phyloP scores from a whole-genome alignment of 495 filamentous ascomycete species.

The Penicillium egyptiacum region DNA sequence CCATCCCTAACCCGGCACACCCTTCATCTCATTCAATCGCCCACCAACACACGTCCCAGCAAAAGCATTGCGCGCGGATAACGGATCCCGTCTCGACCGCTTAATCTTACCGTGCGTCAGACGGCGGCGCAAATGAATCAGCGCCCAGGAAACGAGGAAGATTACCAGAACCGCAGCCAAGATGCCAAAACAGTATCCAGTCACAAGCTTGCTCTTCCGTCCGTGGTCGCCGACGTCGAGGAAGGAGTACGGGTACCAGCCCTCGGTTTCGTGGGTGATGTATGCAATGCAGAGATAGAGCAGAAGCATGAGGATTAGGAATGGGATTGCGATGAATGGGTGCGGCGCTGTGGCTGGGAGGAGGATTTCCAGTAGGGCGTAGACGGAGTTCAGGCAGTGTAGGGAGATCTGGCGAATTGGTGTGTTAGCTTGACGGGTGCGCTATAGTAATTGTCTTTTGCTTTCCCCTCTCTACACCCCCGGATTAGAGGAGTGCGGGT shows the following conservation, averaged over 20 bases:
- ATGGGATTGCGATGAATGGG: constrained; percentile 36
- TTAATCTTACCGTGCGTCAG: constrained; percentile 36
- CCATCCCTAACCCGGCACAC: constrained; percentile 10
- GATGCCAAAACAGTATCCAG: constrained; percentile 58
- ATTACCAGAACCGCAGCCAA: constrained; percentile 61
- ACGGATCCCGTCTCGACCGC: constrained; percentile 26
- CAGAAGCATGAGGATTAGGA: constrained; percentile 53
- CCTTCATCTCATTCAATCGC: constrained; percentile 13
- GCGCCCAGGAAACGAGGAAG: constrained; percentile 55
- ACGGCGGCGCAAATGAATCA: constrained; percentile 54
- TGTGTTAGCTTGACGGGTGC: constrained; percentile 1
- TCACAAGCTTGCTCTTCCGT: constrained; percentile 44
- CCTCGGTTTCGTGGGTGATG: constrained; percentile 63
- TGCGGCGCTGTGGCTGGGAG: constrained; percentile 61
- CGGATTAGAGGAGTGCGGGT: no score
- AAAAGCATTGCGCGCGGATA: neutral
- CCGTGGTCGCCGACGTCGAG: constrained; percentile 55
- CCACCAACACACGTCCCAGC: neutral
- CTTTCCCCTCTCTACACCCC: no score
- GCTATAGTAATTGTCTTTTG: neutral
- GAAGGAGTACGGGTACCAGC: constrained; percentile 76
- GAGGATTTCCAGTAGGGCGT: constrained; percentile 70
- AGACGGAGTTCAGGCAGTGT: constrained; percentile 71
- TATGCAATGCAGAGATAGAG: constrained; percentile 75
- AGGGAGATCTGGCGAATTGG: constrained; percentile 54